phyloP scores from a whole-genome alignment of 2,329 filamentous ascomycete genomes.

The Cercospora nicotianae region DNA sequence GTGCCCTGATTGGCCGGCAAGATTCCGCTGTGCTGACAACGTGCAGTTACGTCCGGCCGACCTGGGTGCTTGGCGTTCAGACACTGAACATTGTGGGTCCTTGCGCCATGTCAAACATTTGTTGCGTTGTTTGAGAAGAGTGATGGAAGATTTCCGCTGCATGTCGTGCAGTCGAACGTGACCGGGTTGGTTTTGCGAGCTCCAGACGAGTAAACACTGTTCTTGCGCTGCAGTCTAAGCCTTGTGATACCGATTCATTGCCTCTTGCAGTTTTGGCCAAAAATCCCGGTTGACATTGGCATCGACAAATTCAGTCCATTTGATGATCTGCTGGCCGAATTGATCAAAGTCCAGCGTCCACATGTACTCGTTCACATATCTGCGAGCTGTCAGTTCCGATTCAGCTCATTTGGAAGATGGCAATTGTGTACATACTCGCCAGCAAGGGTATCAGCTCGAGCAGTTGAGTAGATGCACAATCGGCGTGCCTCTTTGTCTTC shows the following conservation, averaged over 20 bases:
- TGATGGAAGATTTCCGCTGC: neutral
- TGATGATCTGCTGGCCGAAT: constrained; percentile 21
- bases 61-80: neutral
- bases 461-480: constrained; percentile 39
- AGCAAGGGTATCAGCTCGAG: constrained; percentile 36
- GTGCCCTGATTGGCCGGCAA: constrained; percentile 1
- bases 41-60: neutral
- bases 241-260: constrained; percentile 15
- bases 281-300: constrained; percentile 25
- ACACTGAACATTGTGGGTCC: neutral
- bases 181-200: neutral
- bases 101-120: neutral
- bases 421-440: constrained; percentile 18
- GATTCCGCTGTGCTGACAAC: constrained; percentile 9
- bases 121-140: neutral
- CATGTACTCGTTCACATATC: constrained; percentile 28
- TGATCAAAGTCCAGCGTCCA: constrained; percentile 28
- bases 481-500: constrained; percentile 33
- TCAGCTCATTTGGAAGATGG: neutral
- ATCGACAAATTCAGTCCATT: constrained; percentile 27
- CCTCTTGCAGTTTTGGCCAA: constrained; percentile 25
- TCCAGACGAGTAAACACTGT: neutral
- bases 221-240: neutral
- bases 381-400: neutral
- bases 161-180: neutral